Evolutionary conservation across 345 rosid genomes (phyloP), one percentile per base, ranked within the genome.

Genomic region (Populus pruinosa): DNA sequence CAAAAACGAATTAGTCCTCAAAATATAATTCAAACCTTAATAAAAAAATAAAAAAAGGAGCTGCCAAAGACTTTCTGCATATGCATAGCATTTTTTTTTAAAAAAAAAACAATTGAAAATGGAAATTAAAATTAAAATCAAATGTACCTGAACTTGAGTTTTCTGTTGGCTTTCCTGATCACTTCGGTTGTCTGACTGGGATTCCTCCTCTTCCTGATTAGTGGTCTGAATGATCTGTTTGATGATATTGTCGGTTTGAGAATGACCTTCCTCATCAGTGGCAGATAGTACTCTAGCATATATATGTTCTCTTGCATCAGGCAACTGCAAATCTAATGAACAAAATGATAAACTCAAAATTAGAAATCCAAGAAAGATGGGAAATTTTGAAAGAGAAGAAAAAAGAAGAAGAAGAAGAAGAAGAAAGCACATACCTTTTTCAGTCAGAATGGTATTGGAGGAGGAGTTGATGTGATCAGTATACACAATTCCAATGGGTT

Each of bases 241-340:
- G 85, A 96, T 90, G 83, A 87, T 72, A 82, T 82, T 74, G 27
- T 78, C 83, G 23, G 78, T 55, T 67, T 77, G 83, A 67, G 92
- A 85, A 67, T 82, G 90, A 76, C 67, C 74, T 25, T 84, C 89
- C 18, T 86, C 88, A 61, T 70, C 69, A 11, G 97, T 81, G 20
- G 98, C 82, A 2, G 92, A 92, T 74, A 96, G 88, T 61, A 90
- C 93, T 72, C 98, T 87, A 59, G 96, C 84, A 82, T 91, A 87
- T 69, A 86, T 83, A 77, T 91, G 96, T 82, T 93, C 96, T 78
- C 79, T 77, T 2, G 81, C 41, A 36, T 83, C 94, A 75, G 78
- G 23, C n/a, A 77, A 63, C 33, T 69, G 61, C 56, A 71, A 83
- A 87, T 81, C 82, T 72, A 76, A 75, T 76, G 47, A 79, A 50